These are phyloP conservation scores for Lepiota brunneoincarnata DNA, from an alignment of 768 basidiomycete genomes.

Conservation along the genomic window DNA sequence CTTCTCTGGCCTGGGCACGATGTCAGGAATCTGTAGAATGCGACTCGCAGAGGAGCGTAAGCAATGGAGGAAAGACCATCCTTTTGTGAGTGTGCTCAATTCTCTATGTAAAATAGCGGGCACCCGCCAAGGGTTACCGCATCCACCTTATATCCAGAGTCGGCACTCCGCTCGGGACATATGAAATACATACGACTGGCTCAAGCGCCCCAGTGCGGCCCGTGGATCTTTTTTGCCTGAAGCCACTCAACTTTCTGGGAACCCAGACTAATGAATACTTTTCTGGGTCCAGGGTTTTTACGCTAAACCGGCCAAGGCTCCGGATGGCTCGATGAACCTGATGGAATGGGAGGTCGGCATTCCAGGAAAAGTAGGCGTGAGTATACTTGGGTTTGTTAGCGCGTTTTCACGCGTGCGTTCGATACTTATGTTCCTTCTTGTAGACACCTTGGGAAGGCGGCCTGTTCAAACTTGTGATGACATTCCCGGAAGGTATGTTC, in stretches of 20 bases:
- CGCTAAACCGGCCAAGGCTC: constrained; percentile 86
- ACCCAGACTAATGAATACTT: background rate
- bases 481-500: constrained; percentile 88
- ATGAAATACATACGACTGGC: no score
- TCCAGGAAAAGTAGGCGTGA: constrained; percentile 85
- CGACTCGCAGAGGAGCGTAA: constrained; percentile 96
- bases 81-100: constrained; percentile 68
- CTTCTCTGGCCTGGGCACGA: constrained; percentile 22
- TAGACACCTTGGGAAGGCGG: constrained; percentile 98
- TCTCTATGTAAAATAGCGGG: background rate
- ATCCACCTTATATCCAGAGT: no score
- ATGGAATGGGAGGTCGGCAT: constrained; percentile 99
- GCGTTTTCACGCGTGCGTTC: constrained; percentile 16
- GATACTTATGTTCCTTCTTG: constrained; percentile 15
- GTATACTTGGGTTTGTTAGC: constrained; percentile 27
- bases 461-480: constrained; percentile 91
- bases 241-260: background rate
- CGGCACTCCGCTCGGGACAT: no score
- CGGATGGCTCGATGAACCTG: constrained; percentile 93
- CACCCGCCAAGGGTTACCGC: no score
- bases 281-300: constrained; percentile 78
- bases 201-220: no score
- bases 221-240: no score
- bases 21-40: constrained; percentile 92
- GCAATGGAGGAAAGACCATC: constrained; percentile 98